Percentiles rank a stretch among this genome's conserved stretches.
Evolutionary conservation across 768 basidiomycete species (phyloP).

Genomic region (Lactarius sanguifluus): DNA sequence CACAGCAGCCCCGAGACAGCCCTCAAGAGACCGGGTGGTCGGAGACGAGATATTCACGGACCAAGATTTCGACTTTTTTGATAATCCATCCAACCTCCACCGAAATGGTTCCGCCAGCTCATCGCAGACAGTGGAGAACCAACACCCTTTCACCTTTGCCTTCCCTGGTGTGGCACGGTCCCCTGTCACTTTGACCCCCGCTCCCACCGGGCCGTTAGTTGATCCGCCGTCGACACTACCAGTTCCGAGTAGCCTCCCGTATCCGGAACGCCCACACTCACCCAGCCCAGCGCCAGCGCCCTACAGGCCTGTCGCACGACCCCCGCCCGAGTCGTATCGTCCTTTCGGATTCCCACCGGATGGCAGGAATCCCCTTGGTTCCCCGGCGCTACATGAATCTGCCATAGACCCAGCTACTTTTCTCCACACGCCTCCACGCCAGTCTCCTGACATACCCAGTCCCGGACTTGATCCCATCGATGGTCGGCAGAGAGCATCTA

Average conservation of each 20-base stretch:
- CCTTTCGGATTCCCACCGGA: constrained; percentile 26
- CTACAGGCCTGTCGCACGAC: constrained; percentile 16
- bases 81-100: constrained; percentile 25
- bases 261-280: constrained; percentile 29
- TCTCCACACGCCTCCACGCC: constrained; percentile 27
- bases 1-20: constrained; percentile 1
- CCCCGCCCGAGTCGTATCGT: constrained; percentile 23
- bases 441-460: constrained; percentile 11
- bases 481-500: constrained; percentile 31
- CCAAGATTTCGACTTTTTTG: constrained; percentile 31
- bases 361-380: constrained; percentile 18
- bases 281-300: constrained; percentile 28
- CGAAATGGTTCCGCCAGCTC: constrained; percentile 15
- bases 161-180: constrained; percentile 21
- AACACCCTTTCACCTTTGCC: constrained; percentile 27
- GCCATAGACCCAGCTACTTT: constrained; percentile 26
- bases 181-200: constrained; percentile 22
- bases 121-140: constrained; percentile 19
- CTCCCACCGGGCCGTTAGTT: constrained; percentile 14
- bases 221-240: constrained; percentile 24
- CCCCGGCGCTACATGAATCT: constrained; percentile 20
- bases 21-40: constrained; percentile 10
- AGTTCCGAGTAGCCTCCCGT: constrained; percentile 20
- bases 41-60: constrained; percentile 30
- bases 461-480: constrained; percentile 18